Evolutionary conservation across 805 yeast species (phyloP).

Genomic region (Starmerella potacharoeniae): DNA sequence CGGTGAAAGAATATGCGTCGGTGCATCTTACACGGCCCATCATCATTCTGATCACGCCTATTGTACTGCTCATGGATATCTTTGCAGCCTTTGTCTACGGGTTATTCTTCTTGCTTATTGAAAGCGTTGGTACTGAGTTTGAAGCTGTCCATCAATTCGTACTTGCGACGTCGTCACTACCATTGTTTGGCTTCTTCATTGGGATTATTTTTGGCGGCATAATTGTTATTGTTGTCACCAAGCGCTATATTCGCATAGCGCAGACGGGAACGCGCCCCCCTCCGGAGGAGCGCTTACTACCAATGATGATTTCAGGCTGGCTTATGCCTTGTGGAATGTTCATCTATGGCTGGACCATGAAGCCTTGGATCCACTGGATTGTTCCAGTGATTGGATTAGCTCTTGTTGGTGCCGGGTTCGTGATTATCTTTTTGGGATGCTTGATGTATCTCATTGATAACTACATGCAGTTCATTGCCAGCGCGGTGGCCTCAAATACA

Average conservation of each 20-base stretch:
- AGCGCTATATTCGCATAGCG: not conserved
- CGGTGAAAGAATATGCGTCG: conserved; percentile 54
- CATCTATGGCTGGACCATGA: conserved; percentile 53
- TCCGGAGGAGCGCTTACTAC: conserved; percentile 50
- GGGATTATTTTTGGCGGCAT: conserved; percentile 29
- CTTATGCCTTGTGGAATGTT: conserved; percentile 45
- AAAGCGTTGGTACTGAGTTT: conserved; percentile 34
- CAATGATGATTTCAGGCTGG: conserved; percentile 40
- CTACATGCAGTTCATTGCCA: conserved; percentile 47
- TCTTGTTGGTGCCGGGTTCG: conserved; percentile 42
- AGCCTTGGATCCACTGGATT: conserved; percentile 37
- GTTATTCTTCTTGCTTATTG: conserved; percentile 33
- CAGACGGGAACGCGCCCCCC: conserved; percentile 35
- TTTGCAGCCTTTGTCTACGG: conserved; percentile 38
- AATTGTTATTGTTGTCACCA: conserved; percentile 9
- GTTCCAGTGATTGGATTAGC: conserved; percentile 47
- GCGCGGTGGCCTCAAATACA: conserved; percentile 50
- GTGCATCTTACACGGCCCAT: conserved; percentile 73
- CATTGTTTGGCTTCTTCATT: conserved; percentile 28
- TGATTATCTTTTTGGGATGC: conserved; percentile 49
- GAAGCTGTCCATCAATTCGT: conserved; percentile 27
- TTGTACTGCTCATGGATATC: conserved; percentile 32
- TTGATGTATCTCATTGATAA: conserved; percentile 54
- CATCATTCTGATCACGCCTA: conserved; percentile 50
- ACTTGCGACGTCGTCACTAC: conserved; percentile 26